These are phyloP conservation scores for Saturnispora halmiae DNA, from an alignment of 805 yeast genomes.

Conservation along the genomic window DNA sequence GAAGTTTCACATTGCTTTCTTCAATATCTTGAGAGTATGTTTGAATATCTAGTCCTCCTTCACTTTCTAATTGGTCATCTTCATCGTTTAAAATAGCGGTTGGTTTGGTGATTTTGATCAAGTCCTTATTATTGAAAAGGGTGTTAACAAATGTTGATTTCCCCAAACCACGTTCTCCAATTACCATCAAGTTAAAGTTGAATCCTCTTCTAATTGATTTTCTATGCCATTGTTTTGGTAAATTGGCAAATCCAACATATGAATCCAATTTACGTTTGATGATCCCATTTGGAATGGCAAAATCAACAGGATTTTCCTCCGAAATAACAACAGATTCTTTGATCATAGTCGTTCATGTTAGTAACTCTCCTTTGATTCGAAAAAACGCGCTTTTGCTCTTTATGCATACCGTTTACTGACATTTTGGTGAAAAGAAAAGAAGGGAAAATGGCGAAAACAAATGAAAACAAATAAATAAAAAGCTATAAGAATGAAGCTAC, in stretches of 20 bases:
- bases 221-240: constrained; percentile 98
- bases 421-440: too few species aligned
- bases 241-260: constrained; percentile 93
- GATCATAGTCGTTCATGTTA: too few species aligned
- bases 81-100: constrained; percentile 13
- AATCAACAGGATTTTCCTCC: constrained; percentile 2
- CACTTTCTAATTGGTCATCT: constrained; percentile 31
- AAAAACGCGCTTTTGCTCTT: too few species aligned
- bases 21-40: constrained; percentile 65
- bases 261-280: constrained; percentile 80
- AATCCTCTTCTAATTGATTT: constrained; percentile 86
- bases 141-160: constrained; percentile 89
- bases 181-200: constrained; percentile 78
- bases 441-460: too few species aligned
- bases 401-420: constrained; percentile 9
- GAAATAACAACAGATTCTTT: constrained; percentile 3
- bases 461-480: too few species aligned
- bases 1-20: constrained; percentile 87
- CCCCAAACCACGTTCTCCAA: constrained; percentile 89
- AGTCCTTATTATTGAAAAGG: constrained; percentile 55
- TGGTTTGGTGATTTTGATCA: constrained; percentile 32
- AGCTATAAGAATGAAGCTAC: too few species aligned
- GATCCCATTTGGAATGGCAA: constrained; percentile 35
- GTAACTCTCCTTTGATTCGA: too few species aligned
- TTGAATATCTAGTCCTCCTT: constrained; percentile 35